phyloP scores from a whole-genome alignment of 2,329 filamentous ascomycete genomes.

The Penicillium concentricum region DNA sequence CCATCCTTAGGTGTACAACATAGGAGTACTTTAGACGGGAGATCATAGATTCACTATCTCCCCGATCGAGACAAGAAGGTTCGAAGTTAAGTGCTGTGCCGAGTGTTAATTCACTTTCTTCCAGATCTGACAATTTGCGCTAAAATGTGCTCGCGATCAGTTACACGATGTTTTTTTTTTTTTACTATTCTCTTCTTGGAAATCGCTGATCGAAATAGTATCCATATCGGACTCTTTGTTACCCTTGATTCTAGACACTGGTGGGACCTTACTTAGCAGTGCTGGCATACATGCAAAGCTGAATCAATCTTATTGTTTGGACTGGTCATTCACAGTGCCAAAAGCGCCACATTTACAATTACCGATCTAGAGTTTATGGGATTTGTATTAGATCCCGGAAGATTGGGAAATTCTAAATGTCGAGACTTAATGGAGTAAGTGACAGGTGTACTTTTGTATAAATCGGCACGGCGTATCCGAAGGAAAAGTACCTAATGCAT shows the following conservation, averaged over 20 bases:
- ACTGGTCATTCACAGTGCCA: neutral
- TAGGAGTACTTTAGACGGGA: neutral
- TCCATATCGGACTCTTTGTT: neutral
- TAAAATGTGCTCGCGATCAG: neutral
- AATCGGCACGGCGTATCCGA: neutral
- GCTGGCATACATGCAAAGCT: neutral
- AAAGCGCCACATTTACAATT: neutral
- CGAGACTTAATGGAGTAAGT: neutral
- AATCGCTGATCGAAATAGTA: neutral
- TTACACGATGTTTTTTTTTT: neutral
- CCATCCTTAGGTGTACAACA: constrained; percentile 9
- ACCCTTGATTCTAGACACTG: neutral
- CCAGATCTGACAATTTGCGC: constrained; percentile 1
- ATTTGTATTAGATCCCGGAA: neutral
- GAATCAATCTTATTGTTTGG: neutral
- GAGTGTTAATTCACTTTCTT: neutral
- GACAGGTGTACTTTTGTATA: constrained; percentile 2
- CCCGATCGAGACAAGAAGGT: constrained; percentile 20
- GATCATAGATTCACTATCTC: constrained; percentile 16
- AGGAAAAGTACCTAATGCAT: neutral
- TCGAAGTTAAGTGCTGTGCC: constrained; percentile 16
- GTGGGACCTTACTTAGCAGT: neutral
- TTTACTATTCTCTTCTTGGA: neutral
- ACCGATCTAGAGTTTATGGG: constrained; percentile 3
- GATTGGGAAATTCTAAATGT: neutral